These are phyloP conservation scores for Glycine latifolia DNA, from an alignment of 306 rosid genomes.

Conservation along the genomic window DNA sequence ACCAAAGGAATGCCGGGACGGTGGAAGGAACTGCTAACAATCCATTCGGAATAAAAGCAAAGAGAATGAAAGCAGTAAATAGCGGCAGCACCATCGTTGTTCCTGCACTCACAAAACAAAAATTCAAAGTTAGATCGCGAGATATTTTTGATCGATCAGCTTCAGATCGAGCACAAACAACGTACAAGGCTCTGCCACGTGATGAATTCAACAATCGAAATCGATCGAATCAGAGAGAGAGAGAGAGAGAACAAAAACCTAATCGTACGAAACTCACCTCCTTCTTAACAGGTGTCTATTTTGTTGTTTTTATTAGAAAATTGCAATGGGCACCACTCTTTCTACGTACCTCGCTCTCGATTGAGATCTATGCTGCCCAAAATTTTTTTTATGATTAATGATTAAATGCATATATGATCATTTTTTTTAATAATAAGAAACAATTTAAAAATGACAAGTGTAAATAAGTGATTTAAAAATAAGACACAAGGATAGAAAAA, in stretches of 20 bases:
- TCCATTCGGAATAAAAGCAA: slow-evolving; percentile 53
- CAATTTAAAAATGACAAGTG: too few species aligned
- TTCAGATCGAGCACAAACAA: slow-evolving; percentile 37
- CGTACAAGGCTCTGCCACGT: neutral
- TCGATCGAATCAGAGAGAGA: neutral
- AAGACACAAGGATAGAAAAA: too few species aligned
- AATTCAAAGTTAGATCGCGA: slow-evolving; percentile 30
- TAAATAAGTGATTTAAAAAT: too few species aligned
- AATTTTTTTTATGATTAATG: too few species aligned
- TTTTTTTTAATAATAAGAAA: too few species aligned
- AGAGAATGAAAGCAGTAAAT: slow-evolving; percentile 54
- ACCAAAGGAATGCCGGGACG: slow-evolving; percentile 92
- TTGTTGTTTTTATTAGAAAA: neutral
- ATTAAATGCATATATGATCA: too few species aligned
- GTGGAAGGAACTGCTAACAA: slow-evolving; percentile 63
- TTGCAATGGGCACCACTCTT: neutral
- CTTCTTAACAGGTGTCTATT: neutral
- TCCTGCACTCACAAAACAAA: slow-evolving; percentile 41
- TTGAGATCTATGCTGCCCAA: neutral
- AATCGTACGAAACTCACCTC: slow-evolving; percentile 11
- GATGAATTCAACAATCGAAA: slow-evolving; percentile 31
- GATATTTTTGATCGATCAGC: neutral
- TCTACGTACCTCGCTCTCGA: neutral
- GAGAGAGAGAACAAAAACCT: slow-evolving; percentile 3
- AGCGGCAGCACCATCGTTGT: slow-evolving; percentile 46